A percentile compares a stretch with the other conserved stretches of the same genome.
Evolutionary conservation across 768 basidiomycete genomes (phyloP).

Genomic region (Daedaleopsis nitida): DNA sequence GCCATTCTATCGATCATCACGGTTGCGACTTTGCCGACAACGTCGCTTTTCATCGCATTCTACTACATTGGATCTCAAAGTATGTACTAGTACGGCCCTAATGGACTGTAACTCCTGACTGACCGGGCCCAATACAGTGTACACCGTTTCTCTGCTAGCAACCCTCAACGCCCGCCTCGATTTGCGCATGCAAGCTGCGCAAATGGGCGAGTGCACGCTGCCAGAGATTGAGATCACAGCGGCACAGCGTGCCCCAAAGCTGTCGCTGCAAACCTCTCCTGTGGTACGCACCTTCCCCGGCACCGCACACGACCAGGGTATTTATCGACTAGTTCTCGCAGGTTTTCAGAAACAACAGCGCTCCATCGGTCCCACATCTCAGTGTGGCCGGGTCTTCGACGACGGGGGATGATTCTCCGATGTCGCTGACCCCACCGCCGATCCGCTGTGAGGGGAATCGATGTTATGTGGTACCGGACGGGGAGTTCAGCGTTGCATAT

Average conservation of each 20-base stretch:
- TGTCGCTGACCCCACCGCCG: neutral
- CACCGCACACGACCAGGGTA: neutral
- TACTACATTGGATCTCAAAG: constrained; percentile 11
- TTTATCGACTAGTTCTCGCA: neutral
- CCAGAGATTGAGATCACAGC: constrained; percentile 4
- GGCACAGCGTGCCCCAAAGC: neutral
- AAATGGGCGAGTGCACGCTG: constrained; percentile 3
- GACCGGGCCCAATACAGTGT: neutral
- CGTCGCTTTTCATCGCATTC: constrained; percentile 11
- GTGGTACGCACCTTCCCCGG: neutral
- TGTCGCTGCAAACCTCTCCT: neutral
- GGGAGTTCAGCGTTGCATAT: neutral
- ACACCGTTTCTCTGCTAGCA: constrained; percentile 5
- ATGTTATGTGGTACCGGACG: constrained; percentile 4
- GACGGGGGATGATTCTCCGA: neutral
- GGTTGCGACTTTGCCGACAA: neutral
- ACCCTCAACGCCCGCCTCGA: constrained; percentile 7
- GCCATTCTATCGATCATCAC: constrained; percentile 5
- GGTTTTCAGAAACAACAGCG: neutral
- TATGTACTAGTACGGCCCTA: neutral
- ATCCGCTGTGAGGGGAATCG: constrained; percentile 4
- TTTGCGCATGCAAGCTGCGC: constrained; percentile 5
- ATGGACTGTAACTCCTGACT: neutral
- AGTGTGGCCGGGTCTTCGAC: neutral
- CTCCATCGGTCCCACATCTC: neutral